Evolutionary conservation across 2,329 filamentous ascomycete genomes (phyloP), one percentile per base, ranked within the genome.

Genomic region (Colletotrichum nymphaeae): DNA sequence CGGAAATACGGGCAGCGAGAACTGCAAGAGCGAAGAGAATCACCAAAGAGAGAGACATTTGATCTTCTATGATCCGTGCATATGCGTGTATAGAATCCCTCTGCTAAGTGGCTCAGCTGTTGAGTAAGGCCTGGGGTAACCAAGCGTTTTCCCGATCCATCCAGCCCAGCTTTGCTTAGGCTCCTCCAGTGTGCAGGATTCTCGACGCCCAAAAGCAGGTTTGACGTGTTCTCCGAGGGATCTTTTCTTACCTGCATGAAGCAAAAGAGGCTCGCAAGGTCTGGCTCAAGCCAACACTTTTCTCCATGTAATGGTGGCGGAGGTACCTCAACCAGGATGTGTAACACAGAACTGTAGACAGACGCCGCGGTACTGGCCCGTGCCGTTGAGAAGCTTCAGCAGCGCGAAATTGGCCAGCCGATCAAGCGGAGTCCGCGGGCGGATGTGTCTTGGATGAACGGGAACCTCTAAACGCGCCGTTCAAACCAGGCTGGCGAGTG

Each of bases 161-260:
- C 22, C 22, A 60, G 14, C 37, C 53, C 35, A 28, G 58, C 32
- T 35, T 52, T 11, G 22, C 42, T 28, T 42, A 22, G 8, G 37
- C 30, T 32, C 30, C 37, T 52, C 9, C 49, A 24, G 9, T 9
- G 24, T 46, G 24, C 32, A n/a, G 46, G 4, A 2, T 49, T 12
- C 24, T 22, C n/a, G 11, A 30, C 7, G 52, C 19, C 37, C 64
- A 67, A 16, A n/a, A 16, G 35, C 52, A 42, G 53, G 53, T 56
- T 68, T 73, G 70, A 60, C 70, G 60, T 37, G 66, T 73, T 56
- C 46, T 49, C 60, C 46, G 53, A 35, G 28, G 26, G 46, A 24
- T 57, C 9, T 14, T 2, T 59, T 64, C 46, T 60, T 30, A 60
- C 67, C 56, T 62, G 67, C 70, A 37, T 57, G 19, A 12, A 30